Conservation (phyloP, 441 rosid species). For the Pelargonium citronellum region DNA sequence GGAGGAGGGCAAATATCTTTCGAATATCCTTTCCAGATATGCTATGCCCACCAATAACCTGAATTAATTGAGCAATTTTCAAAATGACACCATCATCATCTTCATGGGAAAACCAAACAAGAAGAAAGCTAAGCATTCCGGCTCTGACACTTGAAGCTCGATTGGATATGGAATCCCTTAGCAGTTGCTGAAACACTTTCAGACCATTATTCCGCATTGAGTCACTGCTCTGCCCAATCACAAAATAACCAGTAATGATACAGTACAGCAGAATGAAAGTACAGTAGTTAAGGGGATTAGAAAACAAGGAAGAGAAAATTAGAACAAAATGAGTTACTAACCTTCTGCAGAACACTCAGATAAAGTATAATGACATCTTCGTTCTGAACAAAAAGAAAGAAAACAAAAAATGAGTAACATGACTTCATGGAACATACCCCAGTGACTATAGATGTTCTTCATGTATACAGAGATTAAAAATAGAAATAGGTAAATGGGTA, state of each 20-base stretch:
- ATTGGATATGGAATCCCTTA: conserved; percentile 91
- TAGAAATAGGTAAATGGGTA: neutral
- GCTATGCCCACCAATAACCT: conserved; percentile 97
- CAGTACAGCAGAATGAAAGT: conserved; percentile 16
- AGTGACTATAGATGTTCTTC: neutral
- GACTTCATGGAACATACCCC: conserved; percentile 12
- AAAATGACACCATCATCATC: conserved; percentile 65
- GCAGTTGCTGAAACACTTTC: conserved; percentile 73
- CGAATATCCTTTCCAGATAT: conserved; percentile 99
- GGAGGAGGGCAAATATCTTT: conserved; percentile 91
- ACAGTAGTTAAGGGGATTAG: conserved; percentile 10
- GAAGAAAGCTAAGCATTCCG: conserved; percentile 95
- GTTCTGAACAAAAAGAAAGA: conserved; percentile 53
- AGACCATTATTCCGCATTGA: conserved; percentile 85
- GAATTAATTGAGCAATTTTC: conserved; percentile 84
- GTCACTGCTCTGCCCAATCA: conserved; percentile 99
- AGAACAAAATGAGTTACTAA: conserved; percentile 40
- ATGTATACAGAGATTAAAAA: neutral
- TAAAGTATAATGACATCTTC: conserved; percentile 96
- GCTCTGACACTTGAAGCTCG: conserved; percentile 94
- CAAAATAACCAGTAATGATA: conserved; percentile 44
- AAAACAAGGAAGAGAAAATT: conserved; percentile 15
- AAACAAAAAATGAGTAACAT: conserved; percentile 24
- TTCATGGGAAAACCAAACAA: conserved; percentile 94
- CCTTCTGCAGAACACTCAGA: conserved; percentile 94